Evolutionary conservation across 148 eudicot species (phyloP).

Genomic region (Rhododendron mucronatum): DNA sequence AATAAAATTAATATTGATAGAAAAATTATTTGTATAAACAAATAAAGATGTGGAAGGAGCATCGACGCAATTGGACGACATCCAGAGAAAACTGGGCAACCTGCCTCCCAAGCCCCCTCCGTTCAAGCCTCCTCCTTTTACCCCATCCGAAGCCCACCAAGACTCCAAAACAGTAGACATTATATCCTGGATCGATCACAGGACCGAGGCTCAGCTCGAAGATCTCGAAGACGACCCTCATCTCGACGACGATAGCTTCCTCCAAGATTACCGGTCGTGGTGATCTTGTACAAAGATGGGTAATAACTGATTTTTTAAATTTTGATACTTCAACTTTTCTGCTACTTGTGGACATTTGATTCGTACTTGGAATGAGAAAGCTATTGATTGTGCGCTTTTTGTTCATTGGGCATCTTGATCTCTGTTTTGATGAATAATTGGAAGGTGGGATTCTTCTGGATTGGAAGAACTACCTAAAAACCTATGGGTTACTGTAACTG

Average conservation of each 20-base stretch:
- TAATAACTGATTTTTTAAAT: slow-evolving; percentile 15
- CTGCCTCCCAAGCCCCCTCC: slow-evolving; percentile 64
- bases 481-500: not conserved
- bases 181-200: too few relatives aligned
- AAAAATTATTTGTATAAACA: too few relatives aligned
- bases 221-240: too few relatives aligned
- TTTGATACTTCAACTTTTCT: not conserved
- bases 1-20: too few relatives aligned
- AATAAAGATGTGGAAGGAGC: too few relatives aligned
- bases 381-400: not conserved
- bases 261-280: slow-evolving; percentile 36
- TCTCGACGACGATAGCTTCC: too few relatives aligned
- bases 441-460: not conserved
- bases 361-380: too few relatives aligned
- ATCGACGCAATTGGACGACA: slow-evolving; percentile 20
- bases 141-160: slow-evolving; percentile 58
- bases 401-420: not conserved
- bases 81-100: slow-evolving; percentile 76
- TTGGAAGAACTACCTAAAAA: not conserved
- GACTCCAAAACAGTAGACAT: slow-evolving; percentile 52
- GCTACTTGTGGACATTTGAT: not conserved
- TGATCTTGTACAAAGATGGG: slow-evolving; percentile 88
- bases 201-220: too few relatives aligned
- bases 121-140: slow-evolving; percentile 56
- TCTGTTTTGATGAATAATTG: not conserved